Percentiles rank a stretch among this genome's conserved stretches.
Evolutionary conservation across 23 red algal species (phyloP).

Genomic region (Chondrus crispus): DNA sequence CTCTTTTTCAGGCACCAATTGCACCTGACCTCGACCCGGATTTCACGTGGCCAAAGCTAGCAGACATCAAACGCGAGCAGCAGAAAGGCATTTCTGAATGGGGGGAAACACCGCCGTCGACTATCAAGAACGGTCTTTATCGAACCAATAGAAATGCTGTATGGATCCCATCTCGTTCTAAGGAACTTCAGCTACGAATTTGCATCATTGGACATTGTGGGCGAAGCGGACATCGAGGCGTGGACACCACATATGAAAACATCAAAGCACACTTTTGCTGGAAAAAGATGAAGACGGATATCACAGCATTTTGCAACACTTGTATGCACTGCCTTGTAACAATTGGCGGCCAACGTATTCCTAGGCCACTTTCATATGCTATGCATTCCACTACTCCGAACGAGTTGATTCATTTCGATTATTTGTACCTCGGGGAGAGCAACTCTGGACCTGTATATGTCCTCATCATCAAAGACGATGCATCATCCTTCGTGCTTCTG

Average conservation of each 20-base stretch:
- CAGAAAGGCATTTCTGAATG: not conserved
- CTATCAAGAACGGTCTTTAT: not conserved
- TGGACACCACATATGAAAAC: not conserved
- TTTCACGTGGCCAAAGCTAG: not conserved
- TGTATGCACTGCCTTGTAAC: conserved; percentile 9
- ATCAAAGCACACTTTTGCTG: not conserved
- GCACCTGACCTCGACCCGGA: not conserved
- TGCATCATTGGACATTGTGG: not conserved
- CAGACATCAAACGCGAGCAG: not conserved
- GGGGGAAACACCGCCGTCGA: not conserved
- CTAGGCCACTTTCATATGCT: not conserved
- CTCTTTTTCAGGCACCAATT: not conserved
- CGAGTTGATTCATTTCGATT: conserved; percentile 14
- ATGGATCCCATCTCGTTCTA: not conserved
- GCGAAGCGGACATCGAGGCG: not conserved
- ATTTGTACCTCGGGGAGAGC: not conserved
- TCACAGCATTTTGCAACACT: not conserved
- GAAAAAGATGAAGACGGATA: not conserved
- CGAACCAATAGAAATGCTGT: not conserved
- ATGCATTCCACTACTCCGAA: not conserved
- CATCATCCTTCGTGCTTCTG: not conserved
- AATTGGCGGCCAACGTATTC: not conserved
- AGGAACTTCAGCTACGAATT: not conserved
- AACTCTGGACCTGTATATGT: not conserved
- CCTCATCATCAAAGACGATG: conserved; percentile 19